Base-by-base conservation (phyloP, 108 stramenopile genomes). In the Nitzschia inconspicua region DNA sequence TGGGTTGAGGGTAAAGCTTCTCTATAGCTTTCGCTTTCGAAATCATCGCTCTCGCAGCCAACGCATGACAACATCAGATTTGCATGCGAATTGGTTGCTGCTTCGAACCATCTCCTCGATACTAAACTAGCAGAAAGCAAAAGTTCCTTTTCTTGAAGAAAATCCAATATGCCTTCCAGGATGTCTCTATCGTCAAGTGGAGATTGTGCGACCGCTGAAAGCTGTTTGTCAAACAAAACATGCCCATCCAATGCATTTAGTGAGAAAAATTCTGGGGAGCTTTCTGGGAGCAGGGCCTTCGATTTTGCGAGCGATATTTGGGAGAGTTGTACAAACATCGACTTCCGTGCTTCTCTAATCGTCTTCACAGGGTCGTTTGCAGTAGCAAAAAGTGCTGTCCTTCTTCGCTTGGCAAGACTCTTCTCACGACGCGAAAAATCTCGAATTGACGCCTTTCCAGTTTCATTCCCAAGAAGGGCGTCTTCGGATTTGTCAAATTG, bases 61-160 rank as follows among this genome's bases (percentile, higher is more conserved):
- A 95, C 86, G 66, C 78, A 80, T 8, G 75, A 55, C 23, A 84
- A 57, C 84, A 91, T 83, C 2, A 91, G 58, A 13, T 57, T 71
- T 3, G 88, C 86, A 46, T 84, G 72, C 19, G 88, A 82, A 22
- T 71, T 48, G 1, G 85, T 83, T 46, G 85, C 77, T 41, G 72
- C 82, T 47, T 89, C 88, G 7, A 87, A 83, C 88, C 88, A 95
- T 19, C 57, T 47, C 11, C 77, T 80, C n/a, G 59, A 86, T 19
- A 95, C 88, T 26, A 84, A 65, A 16, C 84, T 80, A 41, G 72
- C 69, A 18, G 49, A 55, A 28, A 50, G 59, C 19, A 89, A 46
- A 23, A 95, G 65, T 32, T 91, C 89, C 13, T 46, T 31, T 63
- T 86, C 86, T 43, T 62, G 56, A 27, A 95, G 63, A 48, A 73